phyloP scores from a whole-genome alignment of 2,329 filamentous ascomycete genomes.

The Calonectria montana region DNA sequence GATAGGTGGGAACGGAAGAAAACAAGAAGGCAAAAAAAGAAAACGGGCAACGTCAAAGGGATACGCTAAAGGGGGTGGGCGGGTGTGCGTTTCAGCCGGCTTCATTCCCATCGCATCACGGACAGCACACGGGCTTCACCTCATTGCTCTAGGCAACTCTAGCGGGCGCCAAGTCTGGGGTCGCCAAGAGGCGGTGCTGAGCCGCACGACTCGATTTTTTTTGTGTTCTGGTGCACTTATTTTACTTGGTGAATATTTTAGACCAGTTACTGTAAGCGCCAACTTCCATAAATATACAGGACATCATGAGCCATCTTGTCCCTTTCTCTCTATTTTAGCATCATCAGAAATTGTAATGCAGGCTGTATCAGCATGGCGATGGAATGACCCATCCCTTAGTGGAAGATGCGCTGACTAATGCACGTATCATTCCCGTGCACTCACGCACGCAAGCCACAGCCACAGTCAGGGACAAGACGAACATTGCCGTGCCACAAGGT shows the following conservation, averaged over 20 bases:
- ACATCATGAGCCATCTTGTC: neutral
- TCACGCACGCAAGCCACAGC: neutral
- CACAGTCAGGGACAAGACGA: constrained; percentile 6
- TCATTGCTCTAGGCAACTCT: neutral
- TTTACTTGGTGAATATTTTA: neutral
- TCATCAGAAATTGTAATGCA: neutral
- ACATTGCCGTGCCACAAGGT: neutral
- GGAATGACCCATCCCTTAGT: neutral
- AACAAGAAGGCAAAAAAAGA: neutral
- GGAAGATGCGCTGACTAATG: constrained; percentile 10
- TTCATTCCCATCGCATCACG: constrained; percentile 3
- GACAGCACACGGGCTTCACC: neutral
- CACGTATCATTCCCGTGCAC: neutral
- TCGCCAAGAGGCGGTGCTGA: neutral
- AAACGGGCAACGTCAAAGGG: neutral
- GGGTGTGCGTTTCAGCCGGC: neutral
- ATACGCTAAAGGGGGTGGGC: neutral
- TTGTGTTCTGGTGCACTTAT: too few relatives aligned
- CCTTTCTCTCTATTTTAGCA: neutral
- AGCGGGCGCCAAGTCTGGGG: neutral
- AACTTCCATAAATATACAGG: neutral
- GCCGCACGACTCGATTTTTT: neutral
- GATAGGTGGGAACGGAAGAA: neutral
- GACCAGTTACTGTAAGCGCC: neutral
- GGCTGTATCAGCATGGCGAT: neutral